Conservation (phyloP, 2,329 filamentous ascomycete genomes). For the Sarocladiaceae sp. region DNA sequence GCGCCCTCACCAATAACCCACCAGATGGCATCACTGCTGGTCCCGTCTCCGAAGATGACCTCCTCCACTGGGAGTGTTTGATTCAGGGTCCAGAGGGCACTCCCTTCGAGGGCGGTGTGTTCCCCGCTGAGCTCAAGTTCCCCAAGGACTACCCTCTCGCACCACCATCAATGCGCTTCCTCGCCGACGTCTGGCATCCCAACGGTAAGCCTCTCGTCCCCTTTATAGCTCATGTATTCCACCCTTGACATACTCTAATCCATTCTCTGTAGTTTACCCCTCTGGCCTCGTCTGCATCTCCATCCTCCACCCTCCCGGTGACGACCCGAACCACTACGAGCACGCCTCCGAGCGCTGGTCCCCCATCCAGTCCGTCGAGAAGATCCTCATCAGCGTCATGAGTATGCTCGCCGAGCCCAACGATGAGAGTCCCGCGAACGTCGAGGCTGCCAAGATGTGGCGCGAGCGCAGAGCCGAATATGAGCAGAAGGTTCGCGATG, state of each 20-base stretch:
- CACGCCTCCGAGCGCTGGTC: conserved; percentile 94
- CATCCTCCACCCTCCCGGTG: conserved; percentile 93
- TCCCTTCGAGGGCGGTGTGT: conserved; percentile 92
- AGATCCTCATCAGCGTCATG: conserved; percentile 95
- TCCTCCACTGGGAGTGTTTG: conserved; percentile 92
- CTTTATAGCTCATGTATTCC: background rate
- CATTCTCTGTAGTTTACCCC: conserved; percentile 64
- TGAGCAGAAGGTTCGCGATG: conserved; percentile 77
- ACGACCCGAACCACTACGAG: conserved; percentile 98
- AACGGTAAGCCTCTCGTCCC: conserved; percentile 60
- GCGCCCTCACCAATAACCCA: conserved; percentile 85
- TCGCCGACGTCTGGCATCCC: conserved; percentile 92
- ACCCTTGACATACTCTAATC: background rate
- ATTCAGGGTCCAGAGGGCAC: conserved; percentile 95
- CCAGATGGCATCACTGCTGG: conserved; percentile 98
- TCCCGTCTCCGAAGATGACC: conserved; percentile 88
- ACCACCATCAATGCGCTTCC: conserved; percentile 93
- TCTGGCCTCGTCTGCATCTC: conserved; percentile 94
- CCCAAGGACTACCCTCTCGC: conserved; percentile 96
- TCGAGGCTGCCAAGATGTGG: conserved; percentile 97
- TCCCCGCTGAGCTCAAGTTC: conserved; percentile 91
- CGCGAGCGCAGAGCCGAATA: conserved; percentile 79
- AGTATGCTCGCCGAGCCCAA: conserved; percentile 98
- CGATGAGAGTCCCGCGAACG: conserved; percentile 93
- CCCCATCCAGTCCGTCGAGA: conserved; percentile 95